Conservation (phyloP, 2,329 filamentous ascomycete species). For the Aspergillus sp. region DNA sequence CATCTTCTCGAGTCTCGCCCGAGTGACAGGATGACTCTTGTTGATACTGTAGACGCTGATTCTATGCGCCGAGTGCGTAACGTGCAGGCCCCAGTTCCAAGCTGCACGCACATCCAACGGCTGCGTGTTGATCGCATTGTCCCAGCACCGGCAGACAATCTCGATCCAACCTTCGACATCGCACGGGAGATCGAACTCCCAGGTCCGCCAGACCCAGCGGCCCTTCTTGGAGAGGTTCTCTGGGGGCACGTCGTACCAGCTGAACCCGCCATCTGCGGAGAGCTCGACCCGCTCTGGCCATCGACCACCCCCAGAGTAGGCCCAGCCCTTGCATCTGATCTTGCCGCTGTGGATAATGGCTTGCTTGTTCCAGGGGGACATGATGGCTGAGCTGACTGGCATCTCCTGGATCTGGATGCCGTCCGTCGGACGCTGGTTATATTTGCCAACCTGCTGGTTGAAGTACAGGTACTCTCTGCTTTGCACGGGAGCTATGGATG, state of each 20-base stretch:
- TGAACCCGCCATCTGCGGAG: background rate
- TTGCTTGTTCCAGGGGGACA: background rate
- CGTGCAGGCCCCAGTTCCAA: background rate
- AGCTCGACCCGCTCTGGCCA: background rate
- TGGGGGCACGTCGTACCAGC: background rate
- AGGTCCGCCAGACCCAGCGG: background rate
- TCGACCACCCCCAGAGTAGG: background rate
- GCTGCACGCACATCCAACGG: background rate
- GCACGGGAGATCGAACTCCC: background rate
- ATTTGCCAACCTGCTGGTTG: background rate
- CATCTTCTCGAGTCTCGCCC: background rate
- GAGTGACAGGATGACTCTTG: background rate
- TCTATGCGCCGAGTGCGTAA: background rate
- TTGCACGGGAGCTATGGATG: slow-evolving; percentile 62
- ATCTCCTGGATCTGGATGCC: background rate
- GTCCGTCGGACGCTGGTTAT: background rate
- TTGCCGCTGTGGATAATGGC: background rate
- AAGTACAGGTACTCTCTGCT: slow-evolving; percentile 26
- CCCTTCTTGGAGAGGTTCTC: background rate
- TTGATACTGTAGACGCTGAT: background rate
- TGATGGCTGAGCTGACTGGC: background rate
- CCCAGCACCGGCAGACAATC: background rate
- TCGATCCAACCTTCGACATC: background rate
- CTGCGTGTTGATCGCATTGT: background rate
- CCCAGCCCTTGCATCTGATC: background rate